Evolutionary conservation across 2,329 filamentous ascomycete species (phyloP).

Genomic region (Dryadomyces quercivorus): DNA sequence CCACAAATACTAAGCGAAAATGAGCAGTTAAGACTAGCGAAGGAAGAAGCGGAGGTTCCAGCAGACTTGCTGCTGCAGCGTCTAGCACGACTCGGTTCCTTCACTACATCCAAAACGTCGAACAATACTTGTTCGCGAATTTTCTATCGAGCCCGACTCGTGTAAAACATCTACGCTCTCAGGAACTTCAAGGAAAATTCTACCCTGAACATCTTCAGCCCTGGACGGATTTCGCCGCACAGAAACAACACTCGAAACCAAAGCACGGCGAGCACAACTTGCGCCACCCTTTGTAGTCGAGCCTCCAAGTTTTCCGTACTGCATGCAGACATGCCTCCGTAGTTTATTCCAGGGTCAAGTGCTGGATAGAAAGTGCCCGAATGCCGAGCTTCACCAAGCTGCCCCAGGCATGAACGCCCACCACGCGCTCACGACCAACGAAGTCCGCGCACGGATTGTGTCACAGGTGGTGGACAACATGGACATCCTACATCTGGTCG

Average conservation of each 20-base stretch:
- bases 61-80: no score
- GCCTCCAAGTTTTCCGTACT: slow-evolving; percentile 2
- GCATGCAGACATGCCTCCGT: slow-evolving; percentile 5
- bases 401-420: background rate
- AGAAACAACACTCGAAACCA: background rate
- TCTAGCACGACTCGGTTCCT: no score
- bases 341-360: background rate
- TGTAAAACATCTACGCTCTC: no score
- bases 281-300: background rate
- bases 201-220: slow-evolving; percentile 1
- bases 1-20: no score
- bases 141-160: no score
- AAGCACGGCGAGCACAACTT: background rate
- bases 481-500: background rate
- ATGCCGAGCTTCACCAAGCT: background rate
- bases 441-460: background rate
- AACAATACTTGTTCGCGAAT: no score
- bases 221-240: background rate
- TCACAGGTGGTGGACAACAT: background rate
- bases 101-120: no score
- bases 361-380: slow-evolving; percentile 6
- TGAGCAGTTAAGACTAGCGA: no score
- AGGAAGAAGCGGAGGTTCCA: no score
- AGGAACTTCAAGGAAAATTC: no score
- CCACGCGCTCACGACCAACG: background rate